Conservation (phyloP, 2,329 filamentous ascomycete species). For the Curvularia spicifera region DNA sequence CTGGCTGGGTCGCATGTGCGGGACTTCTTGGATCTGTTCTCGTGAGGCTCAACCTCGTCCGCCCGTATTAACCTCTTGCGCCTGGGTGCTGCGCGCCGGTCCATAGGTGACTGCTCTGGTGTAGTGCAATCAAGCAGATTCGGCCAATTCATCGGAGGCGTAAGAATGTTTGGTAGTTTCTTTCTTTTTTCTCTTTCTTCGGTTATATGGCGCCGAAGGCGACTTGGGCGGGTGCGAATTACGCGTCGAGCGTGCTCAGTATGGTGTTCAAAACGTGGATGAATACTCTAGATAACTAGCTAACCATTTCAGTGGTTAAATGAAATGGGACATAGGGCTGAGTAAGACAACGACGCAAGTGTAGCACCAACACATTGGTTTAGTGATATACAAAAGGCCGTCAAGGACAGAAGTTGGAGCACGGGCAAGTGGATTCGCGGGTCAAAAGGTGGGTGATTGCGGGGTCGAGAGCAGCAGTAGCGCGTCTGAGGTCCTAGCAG, state of each 20-base stretch:
- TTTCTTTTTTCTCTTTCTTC: background rate
- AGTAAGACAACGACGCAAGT: background rate
- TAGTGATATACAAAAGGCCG: constrained; percentile 1
- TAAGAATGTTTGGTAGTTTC: background rate
- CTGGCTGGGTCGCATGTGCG: constrained; percentile 7
- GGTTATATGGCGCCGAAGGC: background rate
- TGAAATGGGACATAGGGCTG: background rate
- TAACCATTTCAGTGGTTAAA: background rate
- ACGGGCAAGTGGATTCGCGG: constrained; percentile 10
- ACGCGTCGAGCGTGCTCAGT: constrained; percentile 2
- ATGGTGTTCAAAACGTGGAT: background rate
- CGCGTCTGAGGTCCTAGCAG: constrained; percentile 8
- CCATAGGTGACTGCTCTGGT: constrained; percentile 14
- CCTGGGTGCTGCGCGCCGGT: constrained; percentile 1
- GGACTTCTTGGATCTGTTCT: constrained; percentile 12
- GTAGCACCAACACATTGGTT: background rate
- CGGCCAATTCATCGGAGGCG: background rate
- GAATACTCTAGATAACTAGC: background rate
- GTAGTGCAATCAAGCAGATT: background rate
- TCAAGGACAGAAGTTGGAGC: constrained; percentile 1
- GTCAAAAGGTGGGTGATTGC: constrained; percentile 17
- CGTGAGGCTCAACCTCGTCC: constrained; percentile 8
- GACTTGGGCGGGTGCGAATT: background rate
- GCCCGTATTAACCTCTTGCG: constrained; percentile 1
- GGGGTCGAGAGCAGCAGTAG: constrained; percentile 20